Evolutionary conservation across 177 flowering plant species (phyloP), one percentile per base, ranked within the genome.

Genomic region (Tripterygium wilfordii): DNA sequence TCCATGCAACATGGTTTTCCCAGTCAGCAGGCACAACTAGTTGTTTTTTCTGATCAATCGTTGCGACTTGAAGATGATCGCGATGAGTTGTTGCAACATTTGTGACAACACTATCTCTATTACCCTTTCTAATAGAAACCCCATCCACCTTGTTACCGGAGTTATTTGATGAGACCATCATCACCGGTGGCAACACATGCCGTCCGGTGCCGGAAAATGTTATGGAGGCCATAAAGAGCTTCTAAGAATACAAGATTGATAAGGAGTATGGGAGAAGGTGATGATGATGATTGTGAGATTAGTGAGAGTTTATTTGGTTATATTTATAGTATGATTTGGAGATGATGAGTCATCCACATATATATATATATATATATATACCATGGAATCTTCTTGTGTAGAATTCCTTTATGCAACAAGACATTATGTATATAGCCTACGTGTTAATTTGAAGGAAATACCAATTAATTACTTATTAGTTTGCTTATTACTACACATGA

Each of bases 1-100:
- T 82, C 98, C 98, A 91, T 5, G 91, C 91, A 5, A 69, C 70
- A 16, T 75, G 78, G 22, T 61, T 54, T n/a, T n/a, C n/a, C 48
- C 38, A 37, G 14, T 42, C 61, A 29, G 18, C 18, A 13, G 2
- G 12, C 3, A 14, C 10, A 26, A n/a, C n/a, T n/a, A n/a, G n/a
- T n/a, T n/a, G n/a, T n/a, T n/a, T n/a, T n/a, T n/a, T n/a, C n/a
- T n/a, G n/a, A n/a, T n/a, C n/a, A n/a, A n/a, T n/a, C n/a, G n/a
- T n/a, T n/a, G n/a, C n/a, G n/a, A n/a, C n/a, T n/a, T n/a, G n/a
- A n/a, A n/a, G n/a, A n/a, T n/a, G n/a, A n/a, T n/a, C n/a, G n/a
- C n/a, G n/a, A n/a, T n/a, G n/a, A n/a, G n/a, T n/a, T n/a, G 65
- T 68, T 4, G 76, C 78, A 36, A 66, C 70, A 20, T 48, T 68